These are phyloP conservation scores for Endocarpon pusillum DNA, from an alignment of 495 filamentous ascomycete species.

Conservation along the genomic window DNA sequence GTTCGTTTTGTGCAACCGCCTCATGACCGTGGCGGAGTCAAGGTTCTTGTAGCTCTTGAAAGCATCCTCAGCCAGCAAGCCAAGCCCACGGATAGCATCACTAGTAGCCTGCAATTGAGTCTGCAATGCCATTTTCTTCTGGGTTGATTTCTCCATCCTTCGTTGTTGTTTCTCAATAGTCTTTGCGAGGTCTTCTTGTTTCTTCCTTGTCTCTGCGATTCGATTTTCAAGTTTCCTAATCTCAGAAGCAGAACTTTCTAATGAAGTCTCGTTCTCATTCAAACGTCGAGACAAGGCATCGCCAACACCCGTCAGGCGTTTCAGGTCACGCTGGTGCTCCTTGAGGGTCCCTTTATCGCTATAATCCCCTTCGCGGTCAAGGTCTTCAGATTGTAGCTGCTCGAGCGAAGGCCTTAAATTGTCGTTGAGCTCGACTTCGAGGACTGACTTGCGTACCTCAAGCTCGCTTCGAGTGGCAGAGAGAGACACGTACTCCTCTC, in stretches of 20 bases:
- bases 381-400: conserved; percentile 62
- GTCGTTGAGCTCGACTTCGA: conserved; percentile 74
- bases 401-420: conserved; percentile 75
- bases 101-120: conserved; percentile 62
- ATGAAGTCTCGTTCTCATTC: conserved; percentile 49
- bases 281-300: conserved; percentile 48
- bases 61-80: conserved; percentile 84
- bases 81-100: conserved; percentile 80
- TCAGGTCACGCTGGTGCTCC: conserved; percentile 67
- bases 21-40: conserved; percentile 62
- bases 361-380: conserved; percentile 45
- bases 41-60: conserved; percentile 78
- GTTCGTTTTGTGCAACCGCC: conserved; percentile 80
- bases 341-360: conserved; percentile 52
- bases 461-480: conserved; percentile 58
- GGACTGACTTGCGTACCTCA: conserved; percentile 56
- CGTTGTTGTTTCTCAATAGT: conserved; percentile 80
- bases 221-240: conserved; percentile 44
- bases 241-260: conserved; percentile 43
- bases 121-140: conserved; percentile 62
- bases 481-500: conserved; percentile 55
- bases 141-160: conserved; percentile 77
- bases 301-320: conserved; percentile 46
- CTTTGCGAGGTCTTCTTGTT: conserved; percentile 57
- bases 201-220: conserved; percentile 46